Percentiles rank a stretch among this genome's conserved stretches.
Evolutionary conservation across 192 early-diverging fungal genomes (phyloP).

Genomic region (Coemansia sp.): DNA sequence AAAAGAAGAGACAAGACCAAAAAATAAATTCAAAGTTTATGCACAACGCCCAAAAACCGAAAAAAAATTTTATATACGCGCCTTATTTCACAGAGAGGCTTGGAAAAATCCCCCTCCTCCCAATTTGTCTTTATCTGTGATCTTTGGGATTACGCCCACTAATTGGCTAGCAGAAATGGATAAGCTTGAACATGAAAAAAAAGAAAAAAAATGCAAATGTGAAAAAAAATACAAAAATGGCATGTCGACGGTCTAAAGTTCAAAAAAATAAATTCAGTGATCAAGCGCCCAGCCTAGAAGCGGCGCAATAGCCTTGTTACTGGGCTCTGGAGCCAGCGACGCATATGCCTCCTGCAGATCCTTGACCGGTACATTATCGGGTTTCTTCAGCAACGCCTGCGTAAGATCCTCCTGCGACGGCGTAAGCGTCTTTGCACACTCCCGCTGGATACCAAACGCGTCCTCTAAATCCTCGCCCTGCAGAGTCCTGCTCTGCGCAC

Average conservation of each 20-base stretch:
- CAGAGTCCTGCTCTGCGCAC: constrained; percentile 21
- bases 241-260: background rate
- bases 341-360: background rate
- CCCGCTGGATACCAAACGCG: constrained; percentile 19
- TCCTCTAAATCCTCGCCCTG: constrained; percentile 32
- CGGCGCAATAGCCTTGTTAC: constrained; percentile 32
- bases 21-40: background rate
- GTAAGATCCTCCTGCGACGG: constrained; percentile 16
- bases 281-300: constrained; percentile 51
- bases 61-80: background rate
- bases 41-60: background rate
- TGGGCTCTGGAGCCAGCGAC: constrained; percentile 1
- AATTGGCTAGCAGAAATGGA: constrained; percentile 3
- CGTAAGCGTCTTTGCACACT: constrained; percentile 23
- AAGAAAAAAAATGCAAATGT: background rate
- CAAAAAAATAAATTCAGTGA: background rate
- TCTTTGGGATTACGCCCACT: background rate
- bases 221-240: background rate
- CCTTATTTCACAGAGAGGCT: background rate
- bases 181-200: background rate
- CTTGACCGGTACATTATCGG: background rate
- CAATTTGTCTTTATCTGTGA: background rate
- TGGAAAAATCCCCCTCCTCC: background rate
- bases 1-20: background rate
- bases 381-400: constrained; percentile 2